Evolutionary conservation across 2,329 filamentous ascomycete genomes (phyloP).

Genomic region (Pseudocercospora cruenta): DNA sequence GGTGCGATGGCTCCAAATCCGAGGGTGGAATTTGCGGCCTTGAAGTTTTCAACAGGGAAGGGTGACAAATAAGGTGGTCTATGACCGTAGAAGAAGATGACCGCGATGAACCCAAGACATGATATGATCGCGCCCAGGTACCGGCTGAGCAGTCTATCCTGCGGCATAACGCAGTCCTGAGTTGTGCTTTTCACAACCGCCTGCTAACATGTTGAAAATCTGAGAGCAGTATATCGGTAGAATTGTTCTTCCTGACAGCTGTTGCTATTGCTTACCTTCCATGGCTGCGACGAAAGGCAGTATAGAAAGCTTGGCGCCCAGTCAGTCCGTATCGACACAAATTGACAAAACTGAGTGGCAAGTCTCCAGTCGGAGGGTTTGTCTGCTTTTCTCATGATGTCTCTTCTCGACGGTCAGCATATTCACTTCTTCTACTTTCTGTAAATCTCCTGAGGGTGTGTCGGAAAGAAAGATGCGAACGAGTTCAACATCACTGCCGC

Average conservation of each 20-base stretch:
- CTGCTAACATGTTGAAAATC: not conserved
- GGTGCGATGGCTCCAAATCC: conserved; percentile 44
- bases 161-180: not conserved
- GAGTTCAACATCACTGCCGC: too few species aligned
- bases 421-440: too few species aligned
- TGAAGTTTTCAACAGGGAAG: not conserved
- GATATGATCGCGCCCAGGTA: not conserved
- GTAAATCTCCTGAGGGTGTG: too few species aligned
- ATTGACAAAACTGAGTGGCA: too few species aligned
- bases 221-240: not conserved
- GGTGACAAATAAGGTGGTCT: not conserved
- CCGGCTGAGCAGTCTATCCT: not conserved
- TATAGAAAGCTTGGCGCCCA: not conserved
- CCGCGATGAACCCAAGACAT: not conserved
- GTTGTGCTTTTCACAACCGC: not conserved
- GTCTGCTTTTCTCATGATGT: too few species aligned
- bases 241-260: not conserved
- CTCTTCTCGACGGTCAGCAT: too few species aligned
- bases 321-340: too few species aligned
- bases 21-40: not conserved
- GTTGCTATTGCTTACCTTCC: not conserved
- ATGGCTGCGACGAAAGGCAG: not conserved
- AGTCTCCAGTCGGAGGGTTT: too few species aligned
- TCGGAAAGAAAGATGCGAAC: too few species aligned
- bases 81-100: not conserved